These are phyloP conservation scores for Mycena capillaripes DNA, from an alignment of 768 basidiomycete species.

Conservation along the genomic window DNA sequence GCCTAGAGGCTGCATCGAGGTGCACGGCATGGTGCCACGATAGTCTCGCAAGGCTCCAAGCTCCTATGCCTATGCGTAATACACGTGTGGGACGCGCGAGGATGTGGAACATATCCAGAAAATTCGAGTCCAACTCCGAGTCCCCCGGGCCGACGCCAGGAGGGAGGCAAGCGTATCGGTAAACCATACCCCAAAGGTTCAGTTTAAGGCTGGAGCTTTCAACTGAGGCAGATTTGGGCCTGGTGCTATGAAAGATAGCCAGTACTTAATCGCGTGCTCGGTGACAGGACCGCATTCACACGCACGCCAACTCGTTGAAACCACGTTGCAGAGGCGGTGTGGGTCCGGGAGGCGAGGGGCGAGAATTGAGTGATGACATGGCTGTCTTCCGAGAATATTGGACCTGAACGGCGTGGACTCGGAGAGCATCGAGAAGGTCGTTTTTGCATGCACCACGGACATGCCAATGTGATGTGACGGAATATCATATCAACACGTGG, in stretches of 20 bases:
- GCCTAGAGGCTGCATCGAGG: conserved; percentile 36
- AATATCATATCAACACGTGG: too few species aligned
- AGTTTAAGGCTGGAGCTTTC: too few species aligned
- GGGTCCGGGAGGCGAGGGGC: not conserved
- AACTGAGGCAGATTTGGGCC: too few species aligned
- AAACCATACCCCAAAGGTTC: too few species aligned
- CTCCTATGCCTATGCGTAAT: not conserved
- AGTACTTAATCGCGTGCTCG: conserved; percentile 15
- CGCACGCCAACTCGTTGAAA: conserved; percentile 27
- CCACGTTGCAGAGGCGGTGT: conserved; percentile 29
- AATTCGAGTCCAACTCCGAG: not conserved
- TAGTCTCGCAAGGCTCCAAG: conserved; percentile 33
- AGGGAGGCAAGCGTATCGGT: not conserved
- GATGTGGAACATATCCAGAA: too few species aligned
- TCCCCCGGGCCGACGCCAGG: conserved; percentile 1
- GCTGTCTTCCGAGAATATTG: not conserved
- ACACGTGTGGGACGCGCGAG: conserved; percentile 23
- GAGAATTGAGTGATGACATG: not conserved
- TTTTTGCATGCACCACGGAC: not conserved
- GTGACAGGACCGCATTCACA: conserved; percentile 2
- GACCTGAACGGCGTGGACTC: not conserved
- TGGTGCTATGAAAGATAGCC: conserved; percentile 24
- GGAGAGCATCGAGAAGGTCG: not conserved
- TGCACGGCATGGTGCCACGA: conserved; percentile 27
- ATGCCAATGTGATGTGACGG: too few species aligned